Evolutionary conservation across 2,329 filamentous ascomycete species (phyloP), one percentile per base, ranked within the genome.

Genomic region (Colletotrichum magnum): DNA sequence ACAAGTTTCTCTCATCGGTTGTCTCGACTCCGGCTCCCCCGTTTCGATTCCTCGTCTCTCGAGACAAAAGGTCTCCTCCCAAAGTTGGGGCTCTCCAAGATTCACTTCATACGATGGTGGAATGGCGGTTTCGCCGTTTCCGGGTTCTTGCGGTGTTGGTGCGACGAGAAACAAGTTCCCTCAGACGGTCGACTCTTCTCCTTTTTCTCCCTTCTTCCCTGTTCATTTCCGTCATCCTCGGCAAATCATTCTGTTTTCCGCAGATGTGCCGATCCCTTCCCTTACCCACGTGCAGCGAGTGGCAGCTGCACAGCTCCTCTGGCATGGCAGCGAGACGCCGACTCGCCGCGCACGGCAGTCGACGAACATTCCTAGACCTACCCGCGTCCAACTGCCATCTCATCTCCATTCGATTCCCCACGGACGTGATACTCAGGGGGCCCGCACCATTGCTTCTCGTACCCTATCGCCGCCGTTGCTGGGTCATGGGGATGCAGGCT

Each of bases 321-420:
- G 13, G 21, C 50, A 18, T 36, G 50, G 28, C 45, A 41, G n/a
- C 32, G 48, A 28, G 26, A 45, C 48, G 18, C 39, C 41, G 41
- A 15, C 41, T 6, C 47, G 48, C 43, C 48, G 47, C 36, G 43
- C 61, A 54, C 50, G 50, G 48, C 48, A 66, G 48, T 65, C 39
- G 13, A 32, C 24, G 48, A 59, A 21, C 9, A 48, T 43, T 43
- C 41, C 41, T 12, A 18, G 18, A 24, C 21, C 21, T 24, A 43
- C 41, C 15, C 16, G 13, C 13, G 16, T 28, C 26, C 54, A 64
- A 58, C 61, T 69, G 66, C 50, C 61, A 69, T 54, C 66, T 52
- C 41, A 54, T 64, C 47, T 56, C 52, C 53, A 45, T 65, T 54
- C 41, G 43, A 65, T 69, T 69, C 66, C 56, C 66, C 66, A 69